A percentile compares a stretch with the other conserved stretches of the same genome.
Conservation (phyloP, 108 stramenopile species). For the Discostella stelligeroides region DNA sequence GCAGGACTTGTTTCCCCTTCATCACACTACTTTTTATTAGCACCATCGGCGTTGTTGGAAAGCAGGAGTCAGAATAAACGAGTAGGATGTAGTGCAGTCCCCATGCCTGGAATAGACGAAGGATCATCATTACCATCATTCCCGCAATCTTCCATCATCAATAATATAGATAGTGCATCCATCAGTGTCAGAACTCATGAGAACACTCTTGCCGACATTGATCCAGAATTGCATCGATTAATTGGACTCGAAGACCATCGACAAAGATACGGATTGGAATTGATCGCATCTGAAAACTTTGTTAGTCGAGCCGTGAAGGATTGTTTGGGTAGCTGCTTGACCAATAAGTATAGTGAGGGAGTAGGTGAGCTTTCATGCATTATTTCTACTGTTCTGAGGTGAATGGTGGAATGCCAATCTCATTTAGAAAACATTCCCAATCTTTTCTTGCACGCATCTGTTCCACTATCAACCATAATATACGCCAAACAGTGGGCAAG, state of each 20-base stretch:
- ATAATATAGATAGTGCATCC: too few species aligned
- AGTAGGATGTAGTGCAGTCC: too few species aligned
- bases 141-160: too few species aligned
- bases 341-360: conserved; percentile 99
- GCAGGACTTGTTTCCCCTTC: too few species aligned
- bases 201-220: conserved; percentile 39
- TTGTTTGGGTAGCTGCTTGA: conserved; percentile 95
- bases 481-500: conserved; percentile 72
- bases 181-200: too few species aligned
- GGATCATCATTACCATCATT: too few species aligned
- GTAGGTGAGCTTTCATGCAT: conserved; percentile 58
- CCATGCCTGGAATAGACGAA: too few species aligned
- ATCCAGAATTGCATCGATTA: conserved; percentile 75
- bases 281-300: conserved; percentile 99
- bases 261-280: conserved; percentile 91
- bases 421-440: neutral
- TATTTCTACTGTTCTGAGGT: too few species aligned
- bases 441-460: conserved; percentile 4
- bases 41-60: too few species aligned
- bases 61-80: too few species aligned
- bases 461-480: too few species aligned
- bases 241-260: conserved; percentile 85
- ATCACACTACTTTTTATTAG: too few species aligned
- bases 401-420: neutral
- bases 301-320: conserved; percentile 93